Evolutionary conservation across 2,329 filamentous ascomycete species (phyloP).

Genomic region (Bipolaris zeicola): DNA sequence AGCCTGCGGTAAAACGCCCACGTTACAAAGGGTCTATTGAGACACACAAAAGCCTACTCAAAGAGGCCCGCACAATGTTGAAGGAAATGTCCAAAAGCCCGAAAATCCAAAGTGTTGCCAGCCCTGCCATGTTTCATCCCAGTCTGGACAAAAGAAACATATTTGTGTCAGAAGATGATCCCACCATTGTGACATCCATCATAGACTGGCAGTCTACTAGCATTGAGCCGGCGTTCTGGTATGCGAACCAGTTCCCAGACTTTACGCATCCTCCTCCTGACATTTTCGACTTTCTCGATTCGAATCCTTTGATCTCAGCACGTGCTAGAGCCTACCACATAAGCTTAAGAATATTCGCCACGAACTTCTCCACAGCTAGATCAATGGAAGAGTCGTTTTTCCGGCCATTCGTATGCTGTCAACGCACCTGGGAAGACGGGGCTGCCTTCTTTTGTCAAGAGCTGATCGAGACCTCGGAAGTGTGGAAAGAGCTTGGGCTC

Average conservation of each 20-base stretch:
- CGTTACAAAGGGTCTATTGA: slow-evolving; percentile 46
- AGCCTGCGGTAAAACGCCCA: slow-evolving; percentile 24
- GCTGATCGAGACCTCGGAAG: slow-evolving; percentile 47
- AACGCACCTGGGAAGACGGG: slow-evolving; percentile 51
- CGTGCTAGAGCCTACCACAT: slow-evolving; percentile 44
- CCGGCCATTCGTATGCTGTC: slow-evolving; percentile 49
- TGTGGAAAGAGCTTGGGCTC: slow-evolving; percentile 50
- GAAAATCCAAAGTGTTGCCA: slow-evolving; percentile 34
- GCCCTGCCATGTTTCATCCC: slow-evolving; percentile 47
- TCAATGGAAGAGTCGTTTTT: slow-evolving; percentile 47
- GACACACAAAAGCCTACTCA: slow-evolving; percentile 43
- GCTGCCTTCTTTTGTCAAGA: slow-evolving; percentile 49
- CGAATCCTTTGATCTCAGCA: slow-evolving; percentile 33
- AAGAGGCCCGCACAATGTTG: slow-evolving; percentile 35
- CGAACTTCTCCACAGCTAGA: slow-evolving; percentile 39
- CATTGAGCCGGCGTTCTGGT: slow-evolving; percentile 51
- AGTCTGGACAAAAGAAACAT: slow-evolving; percentile 53
- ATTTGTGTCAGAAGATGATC: slow-evolving; percentile 50
- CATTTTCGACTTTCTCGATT: slow-evolving; percentile 19
- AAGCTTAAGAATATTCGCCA: slow-evolving; percentile 37
- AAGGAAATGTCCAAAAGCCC: slow-evolving; percentile 35
- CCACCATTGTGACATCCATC: slow-evolving; percentile 46
- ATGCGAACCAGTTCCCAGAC: slow-evolving; percentile 49
- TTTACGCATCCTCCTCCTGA: slow-evolving; percentile 41
- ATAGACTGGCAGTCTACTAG: slow-evolving; percentile 53